These are phyloP conservation scores for Suillus subluteus DNA, from an alignment of 768 basidiomycete species.

Conservation along the genomic window DNA sequence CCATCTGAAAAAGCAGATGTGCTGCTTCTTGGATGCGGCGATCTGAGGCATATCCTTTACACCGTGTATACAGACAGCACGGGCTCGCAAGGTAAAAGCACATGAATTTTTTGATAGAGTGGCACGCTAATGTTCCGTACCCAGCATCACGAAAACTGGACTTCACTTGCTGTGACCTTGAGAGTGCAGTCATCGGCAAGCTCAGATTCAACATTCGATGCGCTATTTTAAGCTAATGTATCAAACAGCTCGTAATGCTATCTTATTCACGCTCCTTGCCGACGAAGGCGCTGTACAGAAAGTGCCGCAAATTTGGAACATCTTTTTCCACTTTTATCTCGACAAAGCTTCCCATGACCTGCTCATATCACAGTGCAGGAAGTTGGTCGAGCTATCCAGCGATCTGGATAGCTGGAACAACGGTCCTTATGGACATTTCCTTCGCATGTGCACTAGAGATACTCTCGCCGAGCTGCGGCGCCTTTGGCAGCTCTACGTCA, in stretches of 20 bases:
- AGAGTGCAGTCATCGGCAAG: slow-evolving; percentile 33
- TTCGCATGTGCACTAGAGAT: slow-evolving; percentile 25
- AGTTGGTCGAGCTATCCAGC: slow-evolving; percentile 20
- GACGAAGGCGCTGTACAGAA: slow-evolving; percentile 24
- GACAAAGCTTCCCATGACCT: slow-evolving; percentile 28
- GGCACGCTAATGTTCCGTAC: not conserved
- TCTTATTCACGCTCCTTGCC: slow-evolving; percentile 32
- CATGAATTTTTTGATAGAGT: not conserved
- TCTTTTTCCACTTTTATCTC: slow-evolving; percentile 33
- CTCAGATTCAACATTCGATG: not conserved
- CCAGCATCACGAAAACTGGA: slow-evolving; percentile 31
- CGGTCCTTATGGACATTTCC: slow-evolving; percentile 31
- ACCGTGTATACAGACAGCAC: slow-evolving; percentile 37
- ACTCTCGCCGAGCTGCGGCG: slow-evolving; percentile 28
- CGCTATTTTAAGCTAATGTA: not conserved
- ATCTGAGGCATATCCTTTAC: slow-evolving; percentile 56
- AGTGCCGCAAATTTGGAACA: slow-evolving; percentile 31
- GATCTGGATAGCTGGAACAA: slow-evolving; percentile 28
- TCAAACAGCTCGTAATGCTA: slow-evolving; percentile 29
- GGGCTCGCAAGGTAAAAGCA: not conserved
- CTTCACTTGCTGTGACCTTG: slow-evolving; percentile 34
- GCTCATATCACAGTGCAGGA: slow-evolving; percentile 32
- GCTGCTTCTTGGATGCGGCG: slow-evolving; percentile 61
- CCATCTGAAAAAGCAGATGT: slow-evolving; percentile 50
- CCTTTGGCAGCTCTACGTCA: slow-evolving; percentile 25